Percentiles rank a stretch among this genome's conserved stretches.
Evolutionary conservation across 768 basidiomycete genomes (phyloP).

Genomic region (Pleurotus tuber-regium): DNA sequence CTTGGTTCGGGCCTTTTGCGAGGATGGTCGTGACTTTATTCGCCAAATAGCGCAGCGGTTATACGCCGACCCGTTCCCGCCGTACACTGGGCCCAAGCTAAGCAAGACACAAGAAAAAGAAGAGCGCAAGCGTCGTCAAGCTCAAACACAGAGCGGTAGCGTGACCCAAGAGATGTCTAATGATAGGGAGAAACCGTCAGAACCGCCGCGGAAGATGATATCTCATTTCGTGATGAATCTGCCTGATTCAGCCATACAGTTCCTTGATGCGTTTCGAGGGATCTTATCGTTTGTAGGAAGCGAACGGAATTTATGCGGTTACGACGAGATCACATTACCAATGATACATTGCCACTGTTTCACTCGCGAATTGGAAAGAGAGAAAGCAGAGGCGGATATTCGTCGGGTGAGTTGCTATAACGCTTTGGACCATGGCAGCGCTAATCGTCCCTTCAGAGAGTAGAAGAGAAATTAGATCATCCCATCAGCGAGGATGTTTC

Average conservation of each 20-base stretch:
- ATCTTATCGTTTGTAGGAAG: constrained; percentile 41
- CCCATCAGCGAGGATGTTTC: constrained; percentile 45
- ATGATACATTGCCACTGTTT: constrained; percentile 97
- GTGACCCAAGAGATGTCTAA: constrained; percentile 12
- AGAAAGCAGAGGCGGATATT: constrained; percentile 75
- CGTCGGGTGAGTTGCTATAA: constrained; percentile 53
- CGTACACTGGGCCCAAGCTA: constrained; percentile 46
- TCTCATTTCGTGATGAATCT: constrained; percentile 98
- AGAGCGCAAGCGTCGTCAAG: constrained; percentile 37
- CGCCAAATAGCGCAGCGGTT: constrained; percentile 48
- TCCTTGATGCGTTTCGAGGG: constrained; percentile 87
- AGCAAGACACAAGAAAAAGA: constrained; percentile 43
- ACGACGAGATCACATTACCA: constrained; percentile 62
- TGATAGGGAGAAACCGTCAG: constrained; percentile 17
- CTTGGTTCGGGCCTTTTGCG: constrained; percentile 68
- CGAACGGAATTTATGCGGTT: constrained; percentile 13
- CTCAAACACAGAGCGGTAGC: constrained; percentile 19
- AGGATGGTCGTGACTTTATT: constrained; percentile 90
- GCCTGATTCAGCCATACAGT: constrained; percentile 86
- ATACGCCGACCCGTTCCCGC: constrained; percentile 66
- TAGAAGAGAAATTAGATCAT: constrained; percentile 61
- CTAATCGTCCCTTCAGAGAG: constrained; percentile 52
- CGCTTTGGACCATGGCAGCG: constrained; percentile 11
- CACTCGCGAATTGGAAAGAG: constrained; percentile 74
- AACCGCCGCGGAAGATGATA: constrained; percentile 49